Conservation (phyloP, 2,329 filamentous ascomycete genomes). For the Apiospora kogelbergensis region DNA sequence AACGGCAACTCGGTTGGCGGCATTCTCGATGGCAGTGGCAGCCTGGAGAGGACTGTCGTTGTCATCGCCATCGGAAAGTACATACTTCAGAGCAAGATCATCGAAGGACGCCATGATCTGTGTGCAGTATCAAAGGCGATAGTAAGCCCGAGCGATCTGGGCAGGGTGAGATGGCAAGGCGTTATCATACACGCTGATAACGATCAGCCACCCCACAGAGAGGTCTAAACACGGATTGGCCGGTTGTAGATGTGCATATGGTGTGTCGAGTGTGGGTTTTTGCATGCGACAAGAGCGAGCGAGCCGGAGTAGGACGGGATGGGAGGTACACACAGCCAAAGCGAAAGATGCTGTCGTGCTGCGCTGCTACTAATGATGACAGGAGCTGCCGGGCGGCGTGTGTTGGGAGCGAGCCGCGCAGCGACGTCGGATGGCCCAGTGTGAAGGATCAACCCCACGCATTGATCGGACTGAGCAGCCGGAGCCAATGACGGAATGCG, state of each 20-base stretch:
- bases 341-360: neutral
- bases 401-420: neutral
- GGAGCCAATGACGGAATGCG: constrained; percentile 28
- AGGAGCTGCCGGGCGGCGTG: neutral
- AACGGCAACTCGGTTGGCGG: constrained; percentile 39
- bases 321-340: neutral
- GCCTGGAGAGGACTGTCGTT: constrained; percentile 26
- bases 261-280: no score
- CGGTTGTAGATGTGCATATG: neutral
- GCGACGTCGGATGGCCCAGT: constrained; percentile 12
- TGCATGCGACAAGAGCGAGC: no score
- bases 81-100: constrained; percentile 54
- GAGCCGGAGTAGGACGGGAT: no score
- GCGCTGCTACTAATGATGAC: neutral
- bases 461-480: neutral
- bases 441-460: neutral
- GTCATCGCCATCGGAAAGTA: constrained; percentile 49
- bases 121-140: neutral
- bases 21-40: constrained; percentile 33
- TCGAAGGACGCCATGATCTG: constrained; percentile 46
- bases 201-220: neutral
- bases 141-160: neutral
- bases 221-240: neutral
- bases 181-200: neutral
- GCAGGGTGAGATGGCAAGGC: neutral